A percentile compares a stretch with the other conserved stretches of the same genome.
phyloP scores from a whole-genome alignment of 257 asterid genomes.

The Handroanthus guayacan region DNA sequence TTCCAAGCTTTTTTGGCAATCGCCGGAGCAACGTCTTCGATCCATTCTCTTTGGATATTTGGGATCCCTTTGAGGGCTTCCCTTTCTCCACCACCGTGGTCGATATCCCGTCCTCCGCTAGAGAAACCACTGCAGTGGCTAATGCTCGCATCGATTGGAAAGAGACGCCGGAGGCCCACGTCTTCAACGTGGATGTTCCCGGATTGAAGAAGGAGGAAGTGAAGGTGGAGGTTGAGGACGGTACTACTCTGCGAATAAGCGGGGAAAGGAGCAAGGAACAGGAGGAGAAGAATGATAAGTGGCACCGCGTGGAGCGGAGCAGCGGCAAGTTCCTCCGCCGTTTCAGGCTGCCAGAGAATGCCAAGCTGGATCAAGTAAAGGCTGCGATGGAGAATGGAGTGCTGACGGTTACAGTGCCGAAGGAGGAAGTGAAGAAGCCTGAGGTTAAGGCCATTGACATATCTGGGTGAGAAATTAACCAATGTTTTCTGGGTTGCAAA shows the following conservation, averaged over 20 bases:
- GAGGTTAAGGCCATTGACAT: slow-evolving; percentile 7
- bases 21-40: too few relatives aligned
- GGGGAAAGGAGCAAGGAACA: slow-evolving; percentile 44
- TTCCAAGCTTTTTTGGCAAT: too few relatives aligned
- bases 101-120: too few relatives aligned
- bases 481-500: too few relatives aligned
- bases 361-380: slow-evolving; percentile 29
- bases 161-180: slow-evolving; percentile 47
- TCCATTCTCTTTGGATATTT: too few relatives aligned
- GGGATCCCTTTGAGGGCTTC: too few relatives aligned
- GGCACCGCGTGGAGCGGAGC: slow-evolving; percentile 51
- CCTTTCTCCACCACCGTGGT: too few relatives aligned
- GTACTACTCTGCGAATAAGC: slow-evolving; percentile 44
- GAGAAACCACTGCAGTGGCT: too few relatives aligned
- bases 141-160: slow-evolving; percentile 38
- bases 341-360: slow-evolving; percentile 39
- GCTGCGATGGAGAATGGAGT: slow-evolving; percentile 13
- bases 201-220: slow-evolving; percentile 49
- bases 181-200: slow-evolving; percentile 44
- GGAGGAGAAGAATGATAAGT: slow-evolving; percentile 51
- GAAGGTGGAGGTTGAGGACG: slow-evolving; percentile 49
- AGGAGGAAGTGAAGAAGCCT: slow-evolving; percentile 13
- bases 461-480: neutral
- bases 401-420: neutral
- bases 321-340: slow-evolving; percentile 32